Evolutionary conservation across 202 grass and related monocot genomes (phyloP).

Genomic region (Eragrostis tef): DNA sequence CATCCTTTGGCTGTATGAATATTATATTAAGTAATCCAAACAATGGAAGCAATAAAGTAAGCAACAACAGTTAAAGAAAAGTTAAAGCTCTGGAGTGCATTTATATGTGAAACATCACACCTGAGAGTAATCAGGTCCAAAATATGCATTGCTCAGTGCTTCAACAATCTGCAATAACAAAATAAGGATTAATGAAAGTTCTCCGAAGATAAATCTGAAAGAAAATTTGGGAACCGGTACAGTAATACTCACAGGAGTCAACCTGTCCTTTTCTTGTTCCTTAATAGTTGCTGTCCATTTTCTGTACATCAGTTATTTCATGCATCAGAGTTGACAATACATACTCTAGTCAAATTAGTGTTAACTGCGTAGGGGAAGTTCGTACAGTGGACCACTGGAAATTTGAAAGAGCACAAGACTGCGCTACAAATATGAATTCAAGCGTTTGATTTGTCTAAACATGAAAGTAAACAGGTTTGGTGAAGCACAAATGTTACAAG

Average conservation of each 20-base stretch:
- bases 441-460: constrained; percentile 9
- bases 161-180: constrained; percentile 82
- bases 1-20: constrained; percentile 67
- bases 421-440: constrained; percentile 4
- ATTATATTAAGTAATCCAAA: constrained; percentile 29
- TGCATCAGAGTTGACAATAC: constrained; percentile 29
- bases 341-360: constrained; percentile 19
- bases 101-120: constrained; percentile 46
- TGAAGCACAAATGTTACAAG: not conserved
- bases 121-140: constrained; percentile 98
- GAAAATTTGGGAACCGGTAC: constrained; percentile 14
- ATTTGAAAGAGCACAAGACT: not conserved
- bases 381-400: not conserved
- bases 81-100: constrained; percentile 28
- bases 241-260: constrained; percentile 78
- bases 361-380: not conserved
- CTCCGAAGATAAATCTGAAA: constrained; percentile 24
- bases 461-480: not conserved
- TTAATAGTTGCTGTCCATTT: constrained; percentile 90
- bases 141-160: constrained; percentile 90
- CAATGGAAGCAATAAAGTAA: constrained; percentile 21
- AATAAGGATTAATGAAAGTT: constrained; percentile 35
- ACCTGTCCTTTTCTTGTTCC: constrained; percentile 86
- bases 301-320: constrained; percentile 56
- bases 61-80: constrained; percentile 39